A percentile compares a stretch with the other conserved stretches of the same genome.
Conservation (phyloP, 371 early-diverging fungal species). For the Mucor racemosus region DNA sequence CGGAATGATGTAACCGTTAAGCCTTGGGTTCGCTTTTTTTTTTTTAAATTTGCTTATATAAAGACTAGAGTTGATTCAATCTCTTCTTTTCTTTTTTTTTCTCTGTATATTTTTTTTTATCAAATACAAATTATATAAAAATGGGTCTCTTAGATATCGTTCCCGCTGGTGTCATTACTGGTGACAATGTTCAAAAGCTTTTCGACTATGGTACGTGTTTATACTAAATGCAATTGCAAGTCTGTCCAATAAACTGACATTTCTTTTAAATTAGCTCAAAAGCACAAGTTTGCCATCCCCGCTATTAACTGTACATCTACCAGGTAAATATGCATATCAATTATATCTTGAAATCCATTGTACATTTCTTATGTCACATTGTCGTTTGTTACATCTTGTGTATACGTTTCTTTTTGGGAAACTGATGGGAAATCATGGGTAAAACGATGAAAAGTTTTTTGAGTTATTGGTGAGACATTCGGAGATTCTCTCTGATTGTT, state of each 20-base stretch:
- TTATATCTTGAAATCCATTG: not conserved
- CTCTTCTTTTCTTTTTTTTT: slow-evolving; percentile 15
- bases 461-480: slow-evolving; percentile 8
- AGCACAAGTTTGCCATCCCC: slow-evolving; percentile 89
- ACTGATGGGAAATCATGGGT: not conserved
- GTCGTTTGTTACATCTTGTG: not conserved
- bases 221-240: not conserved
- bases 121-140: slow-evolving; percentile 17
- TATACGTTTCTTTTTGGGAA: not conserved
- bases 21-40: not conserved
- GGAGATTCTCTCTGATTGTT: slow-evolving; percentile 5
- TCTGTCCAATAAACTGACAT: not conserved
- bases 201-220: slow-evolving; percentile 66
- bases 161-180: slow-evolving; percentile 90
- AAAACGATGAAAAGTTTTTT: not conserved
- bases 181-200: slow-evolving; percentile 86
- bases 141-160: slow-evolving; percentile 83
- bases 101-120: slow-evolving; percentile 11
- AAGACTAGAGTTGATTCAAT: slow-evolving; percentile 8
- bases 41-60: slow-evolving; percentile 21
- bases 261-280: slow-evolving; percentile 54
- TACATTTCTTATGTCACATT: not conserved
- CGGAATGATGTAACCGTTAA: slow-evolving; percentile 15
- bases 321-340: slow-evolving; percentile 39
- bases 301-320: slow-evolving; percentile 94